Evolutionary conservation across 2,329 filamentous ascomycete genomes (phyloP).

Genomic region (Microdochium nivale): DNA sequence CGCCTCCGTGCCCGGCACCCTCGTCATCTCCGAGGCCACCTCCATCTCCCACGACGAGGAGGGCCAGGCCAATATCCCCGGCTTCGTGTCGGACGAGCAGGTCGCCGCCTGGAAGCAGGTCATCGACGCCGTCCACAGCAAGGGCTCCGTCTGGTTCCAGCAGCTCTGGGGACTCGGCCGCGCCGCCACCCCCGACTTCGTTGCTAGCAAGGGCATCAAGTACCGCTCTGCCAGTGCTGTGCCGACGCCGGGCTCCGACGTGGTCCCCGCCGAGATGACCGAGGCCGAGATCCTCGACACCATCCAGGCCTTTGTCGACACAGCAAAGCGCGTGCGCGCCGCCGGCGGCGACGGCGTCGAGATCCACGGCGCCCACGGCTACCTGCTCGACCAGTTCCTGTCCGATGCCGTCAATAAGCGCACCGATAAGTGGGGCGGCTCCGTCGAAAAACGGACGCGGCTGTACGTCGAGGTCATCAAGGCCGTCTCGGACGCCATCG

Average conservation of each 20-base stretch:
- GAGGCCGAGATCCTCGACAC: constrained; percentile 53
- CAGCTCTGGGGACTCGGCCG: constrained; percentile 58
- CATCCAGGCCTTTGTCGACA: constrained; percentile 46
- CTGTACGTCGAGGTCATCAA: constrained; percentile 44
- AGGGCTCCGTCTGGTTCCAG: constrained; percentile 44
- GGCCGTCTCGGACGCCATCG: constrained; percentile 43
- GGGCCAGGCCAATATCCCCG: constrained; percentile 38
- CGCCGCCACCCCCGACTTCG: constrained; percentile 26
- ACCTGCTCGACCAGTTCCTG: constrained; percentile 48
- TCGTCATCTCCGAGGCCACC: constrained; percentile 48
- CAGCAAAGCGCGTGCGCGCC: constrained; percentile 44
- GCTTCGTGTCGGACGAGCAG: constrained; percentile 42
- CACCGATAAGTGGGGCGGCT: constrained; percentile 47
- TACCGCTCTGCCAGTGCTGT: constrained; percentile 18
- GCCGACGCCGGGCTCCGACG: constrained; percentile 31
- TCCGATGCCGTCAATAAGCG: constrained; percentile 46
- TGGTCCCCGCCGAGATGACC: constrained; percentile 52
- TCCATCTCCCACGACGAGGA: constrained; percentile 37
- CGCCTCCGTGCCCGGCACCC: constrained; percentile 26
- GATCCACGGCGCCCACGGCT: constrained; percentile 33
- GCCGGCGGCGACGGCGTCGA: constrained; percentile 63
- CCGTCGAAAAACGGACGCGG: constrained; percentile 43
- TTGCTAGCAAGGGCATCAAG: constrained; percentile 15
- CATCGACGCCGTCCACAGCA: constrained; percentile 48
- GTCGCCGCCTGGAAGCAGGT: constrained; percentile 45